Conservation (phyloP, 768 basidiomycete genomes). For the Suillus subluteus region DNA sequence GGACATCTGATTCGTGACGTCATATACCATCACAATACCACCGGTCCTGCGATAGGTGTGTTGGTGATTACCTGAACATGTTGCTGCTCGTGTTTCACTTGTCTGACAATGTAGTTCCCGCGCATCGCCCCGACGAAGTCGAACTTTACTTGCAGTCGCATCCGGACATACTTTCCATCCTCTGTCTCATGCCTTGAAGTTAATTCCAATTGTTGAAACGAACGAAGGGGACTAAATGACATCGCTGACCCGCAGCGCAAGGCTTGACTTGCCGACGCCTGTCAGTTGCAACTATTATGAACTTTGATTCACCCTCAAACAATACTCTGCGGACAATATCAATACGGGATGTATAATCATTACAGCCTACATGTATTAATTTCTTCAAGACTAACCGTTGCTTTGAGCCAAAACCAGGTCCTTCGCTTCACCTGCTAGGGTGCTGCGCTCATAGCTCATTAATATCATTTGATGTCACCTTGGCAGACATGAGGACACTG, state of each 20-base stretch:
- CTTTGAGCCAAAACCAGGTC: background rate
- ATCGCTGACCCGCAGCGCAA: slow-evolving; percentile 93
- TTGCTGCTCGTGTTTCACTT: slow-evolving; percentile 96
- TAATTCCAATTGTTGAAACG: background rate
- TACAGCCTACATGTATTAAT: background rate
- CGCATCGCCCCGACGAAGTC: background rate
- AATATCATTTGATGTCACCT: background rate
- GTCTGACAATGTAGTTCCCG: background rate
- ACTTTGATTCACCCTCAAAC: background rate
- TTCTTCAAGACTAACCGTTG: background rate
- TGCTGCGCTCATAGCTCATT: background rate
- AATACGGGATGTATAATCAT: background rate
- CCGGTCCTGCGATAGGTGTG: slow-evolving; percentile 93
- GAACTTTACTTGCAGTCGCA: background rate
- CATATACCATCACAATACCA: slow-evolving; percentile 95
- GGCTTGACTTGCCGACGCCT: too few species aligned
- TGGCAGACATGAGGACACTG: background rate
- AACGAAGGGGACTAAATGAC: slow-evolving; percentile 51
- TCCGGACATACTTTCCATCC: slow-evolving; percentile 81
- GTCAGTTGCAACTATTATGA: background rate
- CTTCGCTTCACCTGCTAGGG: background rate
- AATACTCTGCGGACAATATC: background rate
- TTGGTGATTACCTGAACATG: slow-evolving; percentile 91
- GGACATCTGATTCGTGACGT: slow-evolving; percentile 85
- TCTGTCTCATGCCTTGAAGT: slow-evolving; percentile 96